Evolutionary conservation across 2,329 filamentous ascomycete genomes (phyloP), one percentile per base, ranked within the genome.

Genomic region (Epichloe amarillans): DNA sequence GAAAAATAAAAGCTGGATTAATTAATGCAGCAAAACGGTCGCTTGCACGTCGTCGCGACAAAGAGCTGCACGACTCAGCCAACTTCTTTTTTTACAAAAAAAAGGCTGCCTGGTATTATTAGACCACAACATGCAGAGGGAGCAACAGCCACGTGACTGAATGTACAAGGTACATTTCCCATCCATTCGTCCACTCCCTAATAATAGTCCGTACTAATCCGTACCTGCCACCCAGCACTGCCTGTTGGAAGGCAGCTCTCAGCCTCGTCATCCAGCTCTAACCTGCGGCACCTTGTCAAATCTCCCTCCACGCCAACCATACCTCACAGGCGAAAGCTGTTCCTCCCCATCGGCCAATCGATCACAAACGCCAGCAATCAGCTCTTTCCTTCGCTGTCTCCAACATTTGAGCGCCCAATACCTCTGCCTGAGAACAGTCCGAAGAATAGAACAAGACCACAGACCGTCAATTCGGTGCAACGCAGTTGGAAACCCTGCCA

Each of bases 231-330:
- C 43, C 26, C 23, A 45, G 30, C 15, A 36, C 23, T 14, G 26
- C 49, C 49, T 41, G 36, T 17, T 23, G 15, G 63, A 69, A 74
- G 72, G 71, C 71, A 74, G 70, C 71, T 70, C 68, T 65, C 69
- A 72, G 73, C 73, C 72, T 76, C 73, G 73, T 76, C 73, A 76
- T 74, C 72, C 52, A 70, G 67, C 68, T 65, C 62, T 58, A 56
- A 60, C 38, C 42, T 7, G n/a, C 42, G 5, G 33, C 42, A 19
- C 23, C 36, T 21, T 30, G 15, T 33, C 52, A 53, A 45, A 44
- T 36, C 36, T n/a, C 41, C 52, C 54, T 38, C 37, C 23, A 49
- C 47, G 51, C 57, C 50, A 55, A 57, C 54, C 56, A 54, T 52
- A 51, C 52, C 51, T 38, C 35, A 42, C n/a, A 14, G 5, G 17